A percentile compares a stretch with the other conserved stretches of the same genome.
These are phyloP conservation scores for Alternaria sp. DNA, from an alignment of 2,329 filamentous ascomycete species.

Conservation along the genomic window DNA sequence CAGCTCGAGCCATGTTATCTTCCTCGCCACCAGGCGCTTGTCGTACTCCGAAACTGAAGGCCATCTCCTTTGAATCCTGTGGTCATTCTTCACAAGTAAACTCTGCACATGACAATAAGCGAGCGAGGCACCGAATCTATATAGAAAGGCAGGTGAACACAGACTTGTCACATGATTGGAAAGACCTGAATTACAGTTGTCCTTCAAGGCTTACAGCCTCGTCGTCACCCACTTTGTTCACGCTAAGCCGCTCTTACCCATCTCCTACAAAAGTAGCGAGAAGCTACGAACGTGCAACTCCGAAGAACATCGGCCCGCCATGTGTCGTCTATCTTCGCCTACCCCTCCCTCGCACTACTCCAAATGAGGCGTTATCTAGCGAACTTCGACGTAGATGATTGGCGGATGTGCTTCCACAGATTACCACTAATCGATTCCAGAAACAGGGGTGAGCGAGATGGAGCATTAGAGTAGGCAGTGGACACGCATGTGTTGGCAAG, in stretches of 20 bases:
- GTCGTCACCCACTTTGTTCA: neutral
- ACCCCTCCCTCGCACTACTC: neutral
- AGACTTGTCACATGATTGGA: neutral
- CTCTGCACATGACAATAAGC: neutral
- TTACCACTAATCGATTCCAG: slow-evolving; percentile 10
- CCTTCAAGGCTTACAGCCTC: neutral
- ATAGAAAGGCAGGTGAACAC: neutral
- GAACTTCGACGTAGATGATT: neutral
- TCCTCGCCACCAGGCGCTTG: neutral
- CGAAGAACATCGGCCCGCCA: neutral
- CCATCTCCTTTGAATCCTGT: neutral
- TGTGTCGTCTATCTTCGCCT: slow-evolving; percentile 4
- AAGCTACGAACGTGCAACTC: neutral
- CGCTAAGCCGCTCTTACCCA: neutral
- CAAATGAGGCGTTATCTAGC: neutral
- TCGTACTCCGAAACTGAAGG: neutral
- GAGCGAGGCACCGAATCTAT: neutral
- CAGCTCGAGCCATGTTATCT: neutral
- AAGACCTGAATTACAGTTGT: neutral
- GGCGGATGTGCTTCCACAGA: neutral
- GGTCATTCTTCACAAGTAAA: neutral
- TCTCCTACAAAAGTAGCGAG: slow-evolving; percentile 1
- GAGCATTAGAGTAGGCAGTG: slow-evolving; percentile 7
- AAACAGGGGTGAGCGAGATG: slow-evolving; percentile 24
- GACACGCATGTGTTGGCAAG: slow-evolving; percentile 12